Conservation (phyloP, 768 basidiomycete genomes). For the Trametes cinnabarina region DNA sequence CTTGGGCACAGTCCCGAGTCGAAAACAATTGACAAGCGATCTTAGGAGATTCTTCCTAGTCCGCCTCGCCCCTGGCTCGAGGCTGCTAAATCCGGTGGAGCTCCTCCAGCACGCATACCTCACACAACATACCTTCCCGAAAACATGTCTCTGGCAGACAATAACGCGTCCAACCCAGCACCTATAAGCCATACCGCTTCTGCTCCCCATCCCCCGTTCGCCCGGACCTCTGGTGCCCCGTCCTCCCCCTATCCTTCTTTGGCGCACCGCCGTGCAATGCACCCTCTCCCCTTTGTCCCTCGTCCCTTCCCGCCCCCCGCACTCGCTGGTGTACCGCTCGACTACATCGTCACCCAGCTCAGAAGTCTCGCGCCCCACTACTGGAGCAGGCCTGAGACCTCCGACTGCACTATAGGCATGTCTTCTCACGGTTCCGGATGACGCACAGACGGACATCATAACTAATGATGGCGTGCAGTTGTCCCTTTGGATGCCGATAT, state of each 20-base stretch:
- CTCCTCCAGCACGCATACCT: slow-evolving; percentile 2
- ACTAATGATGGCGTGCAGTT: slow-evolving; percentile 16
- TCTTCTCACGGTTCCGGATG: not conserved
- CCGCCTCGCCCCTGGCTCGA: slow-evolving; percentile 22
- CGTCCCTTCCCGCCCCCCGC: slow-evolving; percentile 65
- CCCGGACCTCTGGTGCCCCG: slow-evolving; percentile 20
- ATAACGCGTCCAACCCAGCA: slow-evolving; percentile 17
- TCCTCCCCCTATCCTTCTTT: slow-evolving; percentile 14
- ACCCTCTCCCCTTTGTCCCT: slow-evolving; percentile 42
- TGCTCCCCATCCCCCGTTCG: slow-evolving; percentile 6
- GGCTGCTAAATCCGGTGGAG: slow-evolving; percentile 21
- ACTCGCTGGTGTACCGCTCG: slow-evolving; percentile 61
- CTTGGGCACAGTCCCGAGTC: slow-evolving; percentile 9
- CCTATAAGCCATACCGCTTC: slow-evolving; percentile 20
- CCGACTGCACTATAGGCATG: slow-evolving; percentile 76
- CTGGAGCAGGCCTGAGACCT: slow-evolving; percentile 74
- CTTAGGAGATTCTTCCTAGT: slow-evolving; percentile 15
- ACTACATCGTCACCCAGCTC: slow-evolving; percentile 71
- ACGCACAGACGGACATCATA: not conserved
- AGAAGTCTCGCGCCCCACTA: slow-evolving; percentile 63
- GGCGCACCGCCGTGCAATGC: slow-evolving; percentile 27
- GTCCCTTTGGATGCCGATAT: slow-evolving; percentile 24
- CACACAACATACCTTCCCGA: slow-evolving; percentile 15
- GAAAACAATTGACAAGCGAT: slow-evolving; percentile 18
- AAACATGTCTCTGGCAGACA: slow-evolving; percentile 29